Evolutionary conservation across 441 rosid species (phyloP).

Genomic region (Euphorbia schlechtendalii): DNA sequence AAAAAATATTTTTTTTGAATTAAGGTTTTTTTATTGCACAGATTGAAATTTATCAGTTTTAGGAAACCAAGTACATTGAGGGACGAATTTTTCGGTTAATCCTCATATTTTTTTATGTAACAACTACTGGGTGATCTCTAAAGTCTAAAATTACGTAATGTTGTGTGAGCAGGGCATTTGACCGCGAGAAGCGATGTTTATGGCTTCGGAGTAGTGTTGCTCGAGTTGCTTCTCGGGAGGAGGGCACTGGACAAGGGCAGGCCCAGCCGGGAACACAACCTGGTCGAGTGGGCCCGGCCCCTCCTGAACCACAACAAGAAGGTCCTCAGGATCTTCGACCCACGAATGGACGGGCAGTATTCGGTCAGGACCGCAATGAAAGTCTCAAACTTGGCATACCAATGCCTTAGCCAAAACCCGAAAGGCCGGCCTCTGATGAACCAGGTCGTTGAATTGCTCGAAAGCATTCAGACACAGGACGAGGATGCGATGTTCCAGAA

Average conservation of each 20-base stretch:
- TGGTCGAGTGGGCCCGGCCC: constrained; percentile 97
- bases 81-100: background rate
- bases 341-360: constrained; percentile 93
- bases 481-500: constrained; percentile 41
- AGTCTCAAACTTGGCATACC: constrained; percentile 72
- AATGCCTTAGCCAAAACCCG: constrained; percentile 96
- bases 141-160: background rate
- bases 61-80: background rate
- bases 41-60: background rate
- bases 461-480: constrained; percentile 40
- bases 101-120: background rate
- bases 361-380: constrained; percentile 50
- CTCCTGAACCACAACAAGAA: constrained; percentile 80
- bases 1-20: too few species aligned
- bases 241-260: constrained; percentile 92
- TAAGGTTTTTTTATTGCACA: background rate
- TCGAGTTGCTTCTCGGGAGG: constrained; percentile 94
- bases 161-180: constrained; percentile 62
- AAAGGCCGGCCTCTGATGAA: constrained; percentile 93
- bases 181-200: constrained; percentile 95
- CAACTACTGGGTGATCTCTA: background rate
- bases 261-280: constrained; percentile 87
- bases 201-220: constrained; percentile 89
- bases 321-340: constrained; percentile 80
- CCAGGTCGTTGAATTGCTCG: constrained; percentile 79